Base-by-base conservation (phyloP, 2,329 filamentous ascomycete genomes). In the Xylariaceae sp. region DNA sequence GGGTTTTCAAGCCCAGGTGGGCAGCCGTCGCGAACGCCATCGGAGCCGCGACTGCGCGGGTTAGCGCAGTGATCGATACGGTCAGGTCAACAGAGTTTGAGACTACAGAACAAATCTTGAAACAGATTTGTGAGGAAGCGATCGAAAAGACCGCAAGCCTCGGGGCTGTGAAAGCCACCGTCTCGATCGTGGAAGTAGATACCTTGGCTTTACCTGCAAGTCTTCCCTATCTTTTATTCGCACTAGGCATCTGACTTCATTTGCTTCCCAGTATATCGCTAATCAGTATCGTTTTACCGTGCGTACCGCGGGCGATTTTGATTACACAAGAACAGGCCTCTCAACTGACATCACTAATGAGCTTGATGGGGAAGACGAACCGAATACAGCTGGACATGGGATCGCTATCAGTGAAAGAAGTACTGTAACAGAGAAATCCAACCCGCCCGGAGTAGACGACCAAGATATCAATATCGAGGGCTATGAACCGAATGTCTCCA, bases 1-100 rank as follows among this genome's bases (percentile, higher is more conserved):
- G 64, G 23, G 75, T 83, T 1, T 61, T 81, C 36, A 79, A 76
- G 50, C 79, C 79, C 0, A 64, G 71, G 33, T 81, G 72, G 67
- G 75, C 77, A 2, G 73, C 72, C 3, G 77, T 84, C 2, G 81
- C 82, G 7, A 85, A 85, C 55, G 81, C 81, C 0, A 80, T 85
- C 8, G 81, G 81, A 2, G 81, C 80, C 7, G 80, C 81, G 1
- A 81, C 79, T 46, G 78, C 80, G 1, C 67, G 77, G 32, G 78
- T 84, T 2, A 80, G 76, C 47, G 73, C 74, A 1, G 71, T 75
- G 0, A 66, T 76, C 8, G 75, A 79, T 47, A 72, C 69, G 0
- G 69, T 77, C 20, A 70, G 74, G 45, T 73, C 71, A 0, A 77
- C 73, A 0, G 73, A 71, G 43, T 60, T 60, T 1, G 66, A 64